A percentile compares a stretch with the other conserved stretches of the same genome.
phyloP scores from a whole-genome alignment of 805 yeast species.

The Saccharomycodes ludwigii region DNA sequence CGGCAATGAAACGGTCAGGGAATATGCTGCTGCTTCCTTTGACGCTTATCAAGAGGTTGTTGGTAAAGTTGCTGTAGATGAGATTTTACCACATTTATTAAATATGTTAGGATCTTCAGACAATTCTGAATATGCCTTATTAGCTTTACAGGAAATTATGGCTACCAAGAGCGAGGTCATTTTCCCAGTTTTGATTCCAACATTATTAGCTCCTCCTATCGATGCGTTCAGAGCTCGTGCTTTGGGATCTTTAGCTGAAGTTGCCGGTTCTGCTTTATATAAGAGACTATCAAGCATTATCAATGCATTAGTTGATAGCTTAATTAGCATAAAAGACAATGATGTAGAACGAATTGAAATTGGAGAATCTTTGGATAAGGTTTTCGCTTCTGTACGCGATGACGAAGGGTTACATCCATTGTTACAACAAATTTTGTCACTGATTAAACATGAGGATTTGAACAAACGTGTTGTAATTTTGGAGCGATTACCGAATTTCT shows the following conservation, averaged over 20 bases:
- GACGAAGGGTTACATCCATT: slow-evolving; percentile 77
- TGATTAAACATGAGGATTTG: slow-evolving; percentile 67
- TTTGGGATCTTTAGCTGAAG: slow-evolving; percentile 74
- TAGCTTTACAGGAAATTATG: slow-evolving; percentile 87
- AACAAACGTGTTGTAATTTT: slow-evolving; percentile 51
- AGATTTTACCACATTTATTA: slow-evolving; percentile 73
- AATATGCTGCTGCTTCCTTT: slow-evolving; percentile 83
- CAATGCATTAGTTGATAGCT: slow-evolving; percentile 55
- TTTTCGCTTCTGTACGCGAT: slow-evolving; percentile 61
- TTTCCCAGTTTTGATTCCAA: slow-evolving; percentile 86
- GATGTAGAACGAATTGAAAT: slow-evolving; percentile 28
- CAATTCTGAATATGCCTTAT: slow-evolving; percentile 60
- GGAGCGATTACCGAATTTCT: slow-evolving; percentile 60
- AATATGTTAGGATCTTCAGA: slow-evolving; percentile 48
- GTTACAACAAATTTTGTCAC: slow-evolving; percentile 63
- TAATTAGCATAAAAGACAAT: slow-evolving; percentile 24
- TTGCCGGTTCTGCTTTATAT: slow-evolving; percentile 75
- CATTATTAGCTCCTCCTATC: slow-evolving; percentile 70
- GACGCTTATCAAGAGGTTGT: slow-evolving; percentile 73
- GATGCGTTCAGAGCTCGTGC: slow-evolving; percentile 80
- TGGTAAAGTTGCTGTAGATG: slow-evolving; percentile 81
- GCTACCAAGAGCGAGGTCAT: slow-evolving; percentile 79
- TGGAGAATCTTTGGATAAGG: slow-evolving; percentile 49
- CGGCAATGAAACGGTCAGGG: slow-evolving; percentile 60
- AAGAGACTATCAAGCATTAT: slow-evolving; percentile 62